phyloP scores from a whole-genome alignment of 768 basidiomycete species.

The Mycena maculata region DNA sequence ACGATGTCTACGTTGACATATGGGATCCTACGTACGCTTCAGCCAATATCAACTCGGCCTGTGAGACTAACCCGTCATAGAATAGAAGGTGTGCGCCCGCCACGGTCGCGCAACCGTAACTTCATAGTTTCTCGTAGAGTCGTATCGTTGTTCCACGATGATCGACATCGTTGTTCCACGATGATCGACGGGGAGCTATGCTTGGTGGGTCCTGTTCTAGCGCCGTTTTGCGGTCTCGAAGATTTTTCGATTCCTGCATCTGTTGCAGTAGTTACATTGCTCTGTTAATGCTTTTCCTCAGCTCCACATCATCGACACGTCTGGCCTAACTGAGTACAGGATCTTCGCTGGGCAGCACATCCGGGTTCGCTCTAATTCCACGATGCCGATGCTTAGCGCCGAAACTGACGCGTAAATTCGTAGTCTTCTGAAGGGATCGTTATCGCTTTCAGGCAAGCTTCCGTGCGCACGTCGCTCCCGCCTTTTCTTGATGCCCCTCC shows the following conservation, averaged over 20 bases:
- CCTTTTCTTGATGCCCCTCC: background rate
- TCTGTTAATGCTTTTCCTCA: background rate
- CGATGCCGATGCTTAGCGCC: background rate
- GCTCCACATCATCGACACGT: slow-evolving; percentile 3
- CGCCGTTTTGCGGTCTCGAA: no score
- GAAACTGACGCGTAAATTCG: background rate
- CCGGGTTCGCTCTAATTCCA: background rate
- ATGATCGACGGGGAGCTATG: background rate
- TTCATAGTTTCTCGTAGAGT: background rate
- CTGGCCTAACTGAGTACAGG: background rate
- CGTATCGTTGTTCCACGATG: no score
- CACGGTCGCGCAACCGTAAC: background rate
- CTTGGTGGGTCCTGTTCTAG: background rate
- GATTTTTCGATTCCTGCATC: background rate
- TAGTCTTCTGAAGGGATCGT: background rate
- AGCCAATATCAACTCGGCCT: background rate
- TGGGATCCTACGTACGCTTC: background rate
- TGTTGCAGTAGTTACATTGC: background rate
- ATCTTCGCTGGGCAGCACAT: background rate
- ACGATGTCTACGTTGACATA: background rate
- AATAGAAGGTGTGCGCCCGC: background rate
- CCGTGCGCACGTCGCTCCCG: background rate
- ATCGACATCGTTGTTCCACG: background rate
- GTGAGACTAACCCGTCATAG: slow-evolving; percentile 8
- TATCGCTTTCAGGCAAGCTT: slow-evolving; percentile 1